Evolutionary conservation across 345 rosid genomes (phyloP).

Genomic region (Eucalyptus decipiens): DNA sequence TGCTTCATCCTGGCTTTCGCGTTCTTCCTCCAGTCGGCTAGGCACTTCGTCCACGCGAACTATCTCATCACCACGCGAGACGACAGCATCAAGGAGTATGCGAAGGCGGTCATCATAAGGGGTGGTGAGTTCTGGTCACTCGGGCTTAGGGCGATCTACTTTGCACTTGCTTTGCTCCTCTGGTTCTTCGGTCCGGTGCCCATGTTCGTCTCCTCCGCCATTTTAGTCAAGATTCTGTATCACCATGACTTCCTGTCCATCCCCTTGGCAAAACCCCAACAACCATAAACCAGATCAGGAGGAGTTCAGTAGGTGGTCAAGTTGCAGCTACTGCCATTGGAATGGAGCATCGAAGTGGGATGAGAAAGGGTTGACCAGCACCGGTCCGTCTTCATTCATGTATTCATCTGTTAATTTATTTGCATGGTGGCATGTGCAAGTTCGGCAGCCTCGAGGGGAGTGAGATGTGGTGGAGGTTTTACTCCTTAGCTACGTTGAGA

Average conservation of each 20-base stretch:
- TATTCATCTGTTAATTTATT: background rate
- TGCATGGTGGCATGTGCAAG: background rate
- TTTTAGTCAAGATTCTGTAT: conserved; percentile 34
- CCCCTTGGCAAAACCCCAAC: conserved; percentile 9
- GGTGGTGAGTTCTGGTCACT: conserved; percentile 75
- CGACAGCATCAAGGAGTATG: conserved; percentile 13
- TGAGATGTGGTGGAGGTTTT: background rate
- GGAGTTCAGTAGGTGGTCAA: background rate
- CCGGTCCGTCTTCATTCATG: background rate
- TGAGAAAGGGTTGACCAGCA: background rate
- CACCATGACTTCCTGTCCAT: conserved; percentile 34
- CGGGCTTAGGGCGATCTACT: conserved; percentile 63
- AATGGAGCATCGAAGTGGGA: background rate
- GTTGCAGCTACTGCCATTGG: background rate
- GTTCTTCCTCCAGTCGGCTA: conserved; percentile 60
- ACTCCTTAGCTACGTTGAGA: background rate
- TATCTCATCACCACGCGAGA: conserved; percentile 50
- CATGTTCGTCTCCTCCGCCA: conserved; percentile 41
- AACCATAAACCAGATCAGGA: background rate
- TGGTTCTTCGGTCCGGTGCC: conserved; percentile 92
- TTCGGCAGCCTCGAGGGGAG: background rate
- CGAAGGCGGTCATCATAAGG: conserved; percentile 26
- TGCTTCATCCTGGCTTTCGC: conserved; percentile 62
- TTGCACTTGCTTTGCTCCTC: conserved; percentile 45
- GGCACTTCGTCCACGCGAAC: conserved; percentile 52